A percentile compares a stretch with the other conserved stretches of the same genome.
These are phyloP conservation scores for Aciculosporium take DNA, from an alignment of 2,329 filamentous ascomycete genomes.

Conservation along the genomic window DNA sequence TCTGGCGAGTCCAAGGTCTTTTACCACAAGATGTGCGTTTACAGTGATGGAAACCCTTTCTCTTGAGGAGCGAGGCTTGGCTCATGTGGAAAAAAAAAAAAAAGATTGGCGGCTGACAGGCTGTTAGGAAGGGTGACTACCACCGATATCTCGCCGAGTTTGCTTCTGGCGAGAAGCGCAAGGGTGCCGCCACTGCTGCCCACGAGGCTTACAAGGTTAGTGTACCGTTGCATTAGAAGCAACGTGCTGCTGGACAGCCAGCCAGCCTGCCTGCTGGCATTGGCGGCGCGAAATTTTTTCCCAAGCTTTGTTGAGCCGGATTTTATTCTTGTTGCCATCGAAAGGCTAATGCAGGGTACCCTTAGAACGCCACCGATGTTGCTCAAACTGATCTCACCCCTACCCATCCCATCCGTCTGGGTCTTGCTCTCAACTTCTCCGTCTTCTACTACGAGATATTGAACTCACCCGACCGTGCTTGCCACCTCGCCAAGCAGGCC, in stretches of 20 bases:
- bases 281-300: background rate
- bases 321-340: conserved; percentile 6
- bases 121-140: conserved; percentile 81
- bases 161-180: conserved; percentile 82
- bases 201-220: conserved; percentile 95
- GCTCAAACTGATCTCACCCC: conserved; percentile 95
- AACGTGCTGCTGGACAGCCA: too few species aligned
- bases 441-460: conserved; percentile 99
- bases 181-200: conserved; percentile 71
- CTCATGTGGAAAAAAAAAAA: too few species aligned
- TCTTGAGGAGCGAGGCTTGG: background rate
- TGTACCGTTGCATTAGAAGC: conserved; percentile 2
- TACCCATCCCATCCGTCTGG: conserved; percentile 94
- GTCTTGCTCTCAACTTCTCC: conserved; percentile 96
- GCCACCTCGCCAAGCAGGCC: conserved; percentile 97
- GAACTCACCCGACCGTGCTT: conserved; percentile 93
- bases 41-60: background rate
- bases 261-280: conserved; percentile 10
- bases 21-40: conserved; percentile 95
- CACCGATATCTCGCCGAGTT: conserved; percentile 93
- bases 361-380: conserved; percentile 87
- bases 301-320: background rate
- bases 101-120: background rate
- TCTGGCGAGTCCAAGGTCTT: conserved; percentile 98
- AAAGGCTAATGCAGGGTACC: conserved; percentile 1